A percentile compares a stretch with the other conserved stretches of the same genome.
These are phyloP conservation scores for Talaromyces stipitatus DNA, from an alignment of 495 filamentous ascomycete species.

Conservation along the genomic window DNA sequence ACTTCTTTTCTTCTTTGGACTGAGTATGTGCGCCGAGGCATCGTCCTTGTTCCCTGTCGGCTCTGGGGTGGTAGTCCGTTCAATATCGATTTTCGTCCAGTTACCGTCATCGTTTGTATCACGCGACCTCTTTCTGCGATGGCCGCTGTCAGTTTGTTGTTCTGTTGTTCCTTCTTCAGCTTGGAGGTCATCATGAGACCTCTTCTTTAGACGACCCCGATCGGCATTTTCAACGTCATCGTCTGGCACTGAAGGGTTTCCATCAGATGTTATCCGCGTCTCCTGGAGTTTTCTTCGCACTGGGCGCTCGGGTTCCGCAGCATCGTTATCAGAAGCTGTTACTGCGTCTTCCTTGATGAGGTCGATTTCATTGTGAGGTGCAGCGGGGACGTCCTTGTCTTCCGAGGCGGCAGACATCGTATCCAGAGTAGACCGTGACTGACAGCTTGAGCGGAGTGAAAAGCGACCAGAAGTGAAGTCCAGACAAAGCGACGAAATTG, in stretches of 20 bases:
- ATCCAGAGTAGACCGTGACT: background rate
- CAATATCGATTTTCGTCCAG: background rate
- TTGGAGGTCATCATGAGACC: conserved; percentile 47
- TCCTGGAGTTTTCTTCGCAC: conserved; percentile 56
- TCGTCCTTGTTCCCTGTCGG: conserved; percentile 7
- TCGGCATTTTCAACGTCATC: conserved; percentile 16
- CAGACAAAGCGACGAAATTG: background rate
- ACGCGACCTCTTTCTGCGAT: conserved; percentile 40
- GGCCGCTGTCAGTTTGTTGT: conserved; percentile 11
- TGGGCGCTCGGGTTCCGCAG: conserved; percentile 40
- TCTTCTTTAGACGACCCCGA: conserved; percentile 42
- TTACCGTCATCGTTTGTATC: conserved; percentile 22
- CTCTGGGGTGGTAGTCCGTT: conserved; percentile 6
- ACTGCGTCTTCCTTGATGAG: conserved; percentile 19
- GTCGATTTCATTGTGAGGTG: background rate
- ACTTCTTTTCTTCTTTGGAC: conserved; percentile 46
- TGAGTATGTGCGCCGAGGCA: conserved; percentile 14
- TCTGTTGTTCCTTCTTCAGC: conserved; percentile 15
- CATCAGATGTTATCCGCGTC: conserved; percentile 43
- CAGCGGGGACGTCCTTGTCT: background rate
- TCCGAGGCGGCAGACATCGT: conserved; percentile 1
- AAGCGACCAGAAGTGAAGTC: background rate
- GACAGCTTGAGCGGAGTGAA: background rate
- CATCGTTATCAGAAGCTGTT: conserved; percentile 37
- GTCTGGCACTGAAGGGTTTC: background rate